Conservation (phyloP, 495 filamentous ascomycete genomes). For the Penicillium riverlandense region DNA sequence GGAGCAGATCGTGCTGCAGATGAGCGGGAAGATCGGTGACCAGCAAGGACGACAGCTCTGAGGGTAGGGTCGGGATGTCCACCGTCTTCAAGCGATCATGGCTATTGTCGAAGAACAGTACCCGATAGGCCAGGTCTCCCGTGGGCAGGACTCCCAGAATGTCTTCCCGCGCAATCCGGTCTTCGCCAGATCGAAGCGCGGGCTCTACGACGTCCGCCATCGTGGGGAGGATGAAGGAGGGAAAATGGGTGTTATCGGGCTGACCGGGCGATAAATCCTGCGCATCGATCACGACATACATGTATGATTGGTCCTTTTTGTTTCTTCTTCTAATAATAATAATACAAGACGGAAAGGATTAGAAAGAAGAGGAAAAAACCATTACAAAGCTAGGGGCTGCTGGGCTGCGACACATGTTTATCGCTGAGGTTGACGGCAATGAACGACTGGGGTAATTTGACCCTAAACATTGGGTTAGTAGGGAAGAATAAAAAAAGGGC, state of each 20-base stretch:
- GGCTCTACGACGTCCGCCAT: no score
- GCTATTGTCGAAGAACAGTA: constrained; percentile 19
- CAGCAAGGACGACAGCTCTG: constrained; percentile 8
- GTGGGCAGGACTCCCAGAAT: constrained; percentile 23
- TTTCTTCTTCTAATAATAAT: no score
- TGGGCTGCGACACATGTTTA: constrained; percentile 12
- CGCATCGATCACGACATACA: no score
- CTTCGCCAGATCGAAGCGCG: background rate
- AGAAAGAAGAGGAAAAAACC: background rate
- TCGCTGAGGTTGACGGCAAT: constrained; percentile 43
- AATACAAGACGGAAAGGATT: background rate
- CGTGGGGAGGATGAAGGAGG: no score
- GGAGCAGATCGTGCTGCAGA: constrained; percentile 28
- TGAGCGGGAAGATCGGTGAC: constrained; percentile 16
- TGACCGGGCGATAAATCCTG: no score
- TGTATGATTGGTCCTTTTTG: no score
- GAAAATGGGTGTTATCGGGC: no score
- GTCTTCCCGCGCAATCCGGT: constrained; percentile 14
- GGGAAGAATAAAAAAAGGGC: no score
- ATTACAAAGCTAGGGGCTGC: background rate
- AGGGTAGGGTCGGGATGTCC: constrained; percentile 8
- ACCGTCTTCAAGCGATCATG: constrained; percentile 9
- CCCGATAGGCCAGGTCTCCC: constrained; percentile 1
- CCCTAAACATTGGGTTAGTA: constrained; percentile 37
- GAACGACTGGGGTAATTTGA: constrained; percentile 91